These are phyloP conservation scores for Claviceps digitariae DNA, from an alignment of 2,329 filamentous ascomycete species.

Conservation along the genomic window DNA sequence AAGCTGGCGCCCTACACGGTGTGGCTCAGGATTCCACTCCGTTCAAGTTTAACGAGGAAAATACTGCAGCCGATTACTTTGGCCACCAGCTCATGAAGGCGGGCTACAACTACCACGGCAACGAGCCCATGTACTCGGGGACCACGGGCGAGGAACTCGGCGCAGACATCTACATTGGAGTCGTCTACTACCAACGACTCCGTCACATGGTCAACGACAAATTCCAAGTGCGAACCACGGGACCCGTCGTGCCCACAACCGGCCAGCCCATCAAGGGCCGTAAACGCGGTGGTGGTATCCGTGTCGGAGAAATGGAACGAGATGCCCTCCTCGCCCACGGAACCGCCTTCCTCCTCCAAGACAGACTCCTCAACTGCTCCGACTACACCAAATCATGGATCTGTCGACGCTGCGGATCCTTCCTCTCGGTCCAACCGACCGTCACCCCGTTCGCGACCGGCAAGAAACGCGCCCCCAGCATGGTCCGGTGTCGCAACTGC, in stretches of 20 bases:
- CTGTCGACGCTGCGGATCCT: conserved; percentile 78
- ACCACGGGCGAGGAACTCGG: conserved; percentile 90
- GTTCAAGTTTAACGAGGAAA: conserved; percentile 85
- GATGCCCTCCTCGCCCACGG: conserved; percentile 92
- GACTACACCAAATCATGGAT: conserved; percentile 86
- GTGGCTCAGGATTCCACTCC: conserved; percentile 93
- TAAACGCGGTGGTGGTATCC: conserved; percentile 93
- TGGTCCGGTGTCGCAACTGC: conserved; percentile 69
- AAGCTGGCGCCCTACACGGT: conserved; percentile 85
- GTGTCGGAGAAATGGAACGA: conserved; percentile 98
- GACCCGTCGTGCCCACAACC: conserved; percentile 77
- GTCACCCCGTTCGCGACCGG: conserved; percentile 48
- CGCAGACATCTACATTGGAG: conserved; percentile 90
- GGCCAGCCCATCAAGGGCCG: conserved; percentile 95
- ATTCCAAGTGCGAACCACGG: conserved; percentile 93
- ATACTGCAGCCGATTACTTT: conserved; percentile 89
- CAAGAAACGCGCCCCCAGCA: conserved; percentile 52
- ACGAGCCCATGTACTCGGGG: conserved; percentile 96
- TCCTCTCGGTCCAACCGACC: conserved; percentile 74
- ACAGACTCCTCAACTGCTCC: conserved; percentile 92
- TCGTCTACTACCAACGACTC: conserved; percentile 96
- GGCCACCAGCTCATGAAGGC: conserved; percentile 90
- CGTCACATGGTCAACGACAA: conserved; percentile 99
- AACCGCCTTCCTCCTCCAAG: conserved; percentile 86
- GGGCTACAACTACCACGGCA: conserved; percentile 95